Percentiles rank a stretch among this genome's conserved stretches.
These are phyloP conservation scores for Podospora didyma DNA, from an alignment of 495 filamentous ascomycete species.

Conservation along the genomic window DNA sequence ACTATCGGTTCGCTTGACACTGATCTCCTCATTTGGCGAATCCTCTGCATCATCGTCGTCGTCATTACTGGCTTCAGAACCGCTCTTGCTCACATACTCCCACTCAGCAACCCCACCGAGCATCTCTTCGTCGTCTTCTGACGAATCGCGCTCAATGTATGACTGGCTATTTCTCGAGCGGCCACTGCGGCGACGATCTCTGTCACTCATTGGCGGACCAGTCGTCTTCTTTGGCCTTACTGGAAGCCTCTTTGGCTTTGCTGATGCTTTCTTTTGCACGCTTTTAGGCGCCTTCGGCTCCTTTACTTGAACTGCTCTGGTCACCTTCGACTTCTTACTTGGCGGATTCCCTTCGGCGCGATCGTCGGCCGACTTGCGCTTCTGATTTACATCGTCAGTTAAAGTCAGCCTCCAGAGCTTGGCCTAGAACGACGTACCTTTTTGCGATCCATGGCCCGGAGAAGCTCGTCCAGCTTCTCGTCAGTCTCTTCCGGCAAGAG, in stretches of 20 bases:
- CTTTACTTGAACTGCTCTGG: constrained; percentile 22
- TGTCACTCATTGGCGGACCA: constrained; percentile 27
- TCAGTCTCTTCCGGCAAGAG: constrained; percentile 79
- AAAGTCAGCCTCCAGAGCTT: neutral
- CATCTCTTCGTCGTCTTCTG: constrained; percentile 56
- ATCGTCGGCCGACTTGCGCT: constrained; percentile 46
- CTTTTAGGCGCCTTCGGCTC: constrained; percentile 11
- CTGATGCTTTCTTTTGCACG: constrained; percentile 1
- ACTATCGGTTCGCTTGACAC: neutral
- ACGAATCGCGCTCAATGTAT: constrained; percentile 50
- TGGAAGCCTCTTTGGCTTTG: constrained; percentile 4
- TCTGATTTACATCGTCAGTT: constrained; percentile 20
- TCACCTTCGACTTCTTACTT: constrained; percentile 26
- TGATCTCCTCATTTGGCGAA: constrained; percentile 1
- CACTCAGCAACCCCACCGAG: constrained; percentile 51
- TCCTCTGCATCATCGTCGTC: constrained; percentile 1
- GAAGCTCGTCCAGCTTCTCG: constrained; percentile 65
- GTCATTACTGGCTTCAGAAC: constrained; percentile 7
- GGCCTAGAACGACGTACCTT: constrained; percentile 38
- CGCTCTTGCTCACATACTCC: constrained; percentile 38
- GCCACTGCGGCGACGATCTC: constrained; percentile 49
- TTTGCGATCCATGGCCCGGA: constrained; percentile 50
- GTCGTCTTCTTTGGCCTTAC: constrained; percentile 20
- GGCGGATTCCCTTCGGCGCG: constrained; percentile 31
- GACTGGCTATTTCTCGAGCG: constrained; percentile 37